These are phyloP conservation scores for Metschnikowia bowlesiae DNA, from an alignment of 805 yeast genomes.

Conservation along the genomic window DNA sequence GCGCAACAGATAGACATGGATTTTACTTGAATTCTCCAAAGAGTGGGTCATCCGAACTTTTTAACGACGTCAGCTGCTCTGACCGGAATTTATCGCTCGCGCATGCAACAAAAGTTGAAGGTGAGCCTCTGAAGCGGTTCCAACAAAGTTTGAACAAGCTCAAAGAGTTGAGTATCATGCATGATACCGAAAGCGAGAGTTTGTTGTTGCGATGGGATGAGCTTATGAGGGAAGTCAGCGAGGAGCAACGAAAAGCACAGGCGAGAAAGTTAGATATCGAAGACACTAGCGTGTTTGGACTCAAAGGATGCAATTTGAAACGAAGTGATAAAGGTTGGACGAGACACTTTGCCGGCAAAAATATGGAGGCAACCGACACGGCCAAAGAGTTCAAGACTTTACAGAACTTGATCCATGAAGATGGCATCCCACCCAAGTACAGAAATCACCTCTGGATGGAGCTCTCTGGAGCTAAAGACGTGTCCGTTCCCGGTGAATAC, in stretches of 20 bases:
- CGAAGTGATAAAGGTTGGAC: slow-evolving; percentile 12
- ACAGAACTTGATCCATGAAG: slow-evolving; percentile 29
- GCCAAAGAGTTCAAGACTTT: slow-evolving; percentile 10
- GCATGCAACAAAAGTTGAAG: background rate
- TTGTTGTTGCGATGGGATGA: slow-evolving; percentile 44
- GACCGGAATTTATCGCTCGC: background rate
- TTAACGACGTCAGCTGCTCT: background rate
- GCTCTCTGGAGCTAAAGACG: slow-evolving; percentile 45
- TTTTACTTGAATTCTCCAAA: slow-evolving; percentile 30
- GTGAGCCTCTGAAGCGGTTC: slow-evolving; percentile 1
- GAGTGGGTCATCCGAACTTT: background rate
- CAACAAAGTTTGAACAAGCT: slow-evolving; percentile 23
- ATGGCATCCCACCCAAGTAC: slow-evolving; percentile 47
- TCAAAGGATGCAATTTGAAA: slow-evolving; percentile 35
- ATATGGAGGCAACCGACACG: slow-evolving; percentile 11
- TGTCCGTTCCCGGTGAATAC: slow-evolving; percentile 46
- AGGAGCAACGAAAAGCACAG: slow-evolving; percentile 9
- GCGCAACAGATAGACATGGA: slow-evolving; percentile 46
- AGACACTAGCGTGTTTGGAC: slow-evolving; percentile 29
- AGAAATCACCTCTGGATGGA: slow-evolving; percentile 50
- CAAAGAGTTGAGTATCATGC: slow-evolving; percentile 37
- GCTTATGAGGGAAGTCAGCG: slow-evolving; percentile 32
- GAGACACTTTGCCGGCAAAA: slow-evolving; percentile 17
- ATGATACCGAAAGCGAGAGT: slow-evolving; percentile 39
- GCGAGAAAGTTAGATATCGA: background rate